Percentiles rank a stretch among this genome's conserved stretches.
Conservation (phyloP, 805 yeast species). For the Kluyveromyces starmeri region DNA sequence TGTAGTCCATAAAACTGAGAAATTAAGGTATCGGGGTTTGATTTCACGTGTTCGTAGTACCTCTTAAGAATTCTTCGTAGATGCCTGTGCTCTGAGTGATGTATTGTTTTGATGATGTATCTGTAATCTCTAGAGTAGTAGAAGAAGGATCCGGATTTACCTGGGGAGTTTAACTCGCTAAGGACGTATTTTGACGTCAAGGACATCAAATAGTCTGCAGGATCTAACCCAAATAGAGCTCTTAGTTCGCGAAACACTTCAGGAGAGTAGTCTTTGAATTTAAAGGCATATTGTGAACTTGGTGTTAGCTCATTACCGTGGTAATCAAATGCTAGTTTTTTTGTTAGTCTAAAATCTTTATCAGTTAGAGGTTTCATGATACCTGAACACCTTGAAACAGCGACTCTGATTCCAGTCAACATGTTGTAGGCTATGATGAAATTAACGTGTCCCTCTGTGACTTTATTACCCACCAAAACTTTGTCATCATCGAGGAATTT, state of each 20-base stretch:
- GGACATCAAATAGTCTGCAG: constrained; percentile 90
- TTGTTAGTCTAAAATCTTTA: constrained; percentile 59
- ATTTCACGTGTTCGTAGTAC: constrained; percentile 71
- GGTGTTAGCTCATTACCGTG: constrained; percentile 87
- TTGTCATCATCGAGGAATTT: constrained; percentile 37
- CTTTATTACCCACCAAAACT: constrained; percentile 70
- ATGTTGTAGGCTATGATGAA: constrained; percentile 92
- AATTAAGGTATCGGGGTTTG: constrained; percentile 78
- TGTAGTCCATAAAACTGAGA: constrained; percentile 97
- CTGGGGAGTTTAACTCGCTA: constrained; percentile 90
- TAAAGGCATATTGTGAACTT: constrained; percentile 89
- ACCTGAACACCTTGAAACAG: constrained; percentile 88
- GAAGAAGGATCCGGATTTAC: constrained; percentile 93
- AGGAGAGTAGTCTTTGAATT: constrained; percentile 93
- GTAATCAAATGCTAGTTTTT: constrained; percentile 79
- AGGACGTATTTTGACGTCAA: constrained; percentile 88
- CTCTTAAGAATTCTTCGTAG: constrained; percentile 62
- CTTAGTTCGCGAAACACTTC: constrained; percentile 86
- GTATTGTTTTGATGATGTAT: constrained; percentile 92
- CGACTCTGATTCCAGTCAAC: constrained; percentile 93
- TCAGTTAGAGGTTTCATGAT: constrained; percentile 61
- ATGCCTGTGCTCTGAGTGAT: constrained; percentile 84
- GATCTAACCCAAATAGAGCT: constrained; percentile 74
- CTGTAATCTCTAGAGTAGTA: constrained; percentile 90
- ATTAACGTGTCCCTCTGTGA: constrained; percentile 88